phyloP scores from a whole-genome alignment of 129 eudicot genomes.

The Apium graveolens region DNA sequence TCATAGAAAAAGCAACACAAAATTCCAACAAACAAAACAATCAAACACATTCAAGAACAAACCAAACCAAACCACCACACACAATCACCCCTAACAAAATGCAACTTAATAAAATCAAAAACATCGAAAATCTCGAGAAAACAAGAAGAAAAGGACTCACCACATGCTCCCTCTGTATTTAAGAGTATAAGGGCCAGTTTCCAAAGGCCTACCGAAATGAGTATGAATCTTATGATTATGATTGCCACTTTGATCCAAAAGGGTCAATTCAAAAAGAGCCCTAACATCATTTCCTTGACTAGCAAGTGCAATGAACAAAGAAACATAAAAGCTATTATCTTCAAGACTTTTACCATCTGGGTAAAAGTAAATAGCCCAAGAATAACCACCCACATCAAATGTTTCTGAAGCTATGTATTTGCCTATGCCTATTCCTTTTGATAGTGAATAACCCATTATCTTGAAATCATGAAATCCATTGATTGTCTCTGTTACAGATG shows the following conservation, averaged over 20 bases:
- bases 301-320: conserved; percentile 80
- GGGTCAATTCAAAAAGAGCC: conserved; percentile 78
- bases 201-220: conserved; percentile 83
- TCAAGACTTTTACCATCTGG: conserved; percentile 92
- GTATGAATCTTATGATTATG: conserved; percentile 86
- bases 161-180: conserved; percentile 95
- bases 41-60: not conserved
- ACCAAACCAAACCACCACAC: not conserved
- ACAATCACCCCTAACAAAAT: not conserved
- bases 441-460: conserved; percentile 61
- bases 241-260: conserved; percentile 85
- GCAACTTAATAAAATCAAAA: not conserved
- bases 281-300: conserved; percentile 81
- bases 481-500: conserved; percentile 50
- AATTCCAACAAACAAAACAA: not conserved
- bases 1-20: not conserved
- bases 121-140: not conserved
- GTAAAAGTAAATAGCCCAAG: conserved; percentile 86
- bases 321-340: conserved; percentile 72
- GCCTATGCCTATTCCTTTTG: conserved; percentile 80
- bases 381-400: conserved; percentile 70
- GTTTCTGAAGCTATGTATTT: conserved; percentile 68
- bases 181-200: conserved; percentile 84
- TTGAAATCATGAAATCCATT: conserved; percentile 73
- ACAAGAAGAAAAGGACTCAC: conserved; percentile 20